Evolutionary conservation across 208 protist species (phyloP), one percentile per base, ranked within the genome.

Genomic region (Borovskyia barvae): DNA sequence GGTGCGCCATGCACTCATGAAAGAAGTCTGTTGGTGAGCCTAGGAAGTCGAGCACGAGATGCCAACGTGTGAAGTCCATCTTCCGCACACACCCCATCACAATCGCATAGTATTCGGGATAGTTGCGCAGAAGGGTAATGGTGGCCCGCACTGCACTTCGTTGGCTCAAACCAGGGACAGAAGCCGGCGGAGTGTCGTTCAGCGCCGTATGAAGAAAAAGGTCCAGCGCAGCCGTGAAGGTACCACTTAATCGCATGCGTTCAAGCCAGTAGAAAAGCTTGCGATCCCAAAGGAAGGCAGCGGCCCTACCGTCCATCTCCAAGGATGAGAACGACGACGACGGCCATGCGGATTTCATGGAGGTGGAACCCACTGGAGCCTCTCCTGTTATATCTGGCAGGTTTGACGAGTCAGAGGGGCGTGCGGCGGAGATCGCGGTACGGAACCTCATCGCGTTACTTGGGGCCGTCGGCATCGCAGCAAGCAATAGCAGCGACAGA

Each of bases 31-130:
- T 43, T 3, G 86, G 79, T 19, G 72, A 65, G 24, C 86, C 86
- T 3, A 93, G 50, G 43, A 85, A 66, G 54, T 89, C 82, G 15
- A 87, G 57, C 36, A 93, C 45, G n/a, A 86, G 35, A 29, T 56
- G 67, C 76, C 76, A 90, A 20, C 70, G 66, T 9, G 68, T 75
- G 14, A 79, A 64, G 46, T 92, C 87, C 40, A 88, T 66, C 66
- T 90, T 94, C 43, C 87, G 87, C 53, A 92, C 43, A 32, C 82
- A 92, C 5, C 68, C 78, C 1, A 88, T 76, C 8, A 87, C 68
- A 7, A 94, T 66, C 40, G 66, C 49, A 62, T 88, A 70, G 54
- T 80, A 91, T 54, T 91, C 87, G 0, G 80, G 72, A 58, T 87
- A 92, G 50, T 70, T 72, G 41, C 77, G 74, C 42, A 94, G 71